Evolutionary conservation across 2,329 filamentous ascomycete species (phyloP), one percentile per base, ranked within the genome.

Genomic region (Ophiostoma himal-ulmi): DNA sequence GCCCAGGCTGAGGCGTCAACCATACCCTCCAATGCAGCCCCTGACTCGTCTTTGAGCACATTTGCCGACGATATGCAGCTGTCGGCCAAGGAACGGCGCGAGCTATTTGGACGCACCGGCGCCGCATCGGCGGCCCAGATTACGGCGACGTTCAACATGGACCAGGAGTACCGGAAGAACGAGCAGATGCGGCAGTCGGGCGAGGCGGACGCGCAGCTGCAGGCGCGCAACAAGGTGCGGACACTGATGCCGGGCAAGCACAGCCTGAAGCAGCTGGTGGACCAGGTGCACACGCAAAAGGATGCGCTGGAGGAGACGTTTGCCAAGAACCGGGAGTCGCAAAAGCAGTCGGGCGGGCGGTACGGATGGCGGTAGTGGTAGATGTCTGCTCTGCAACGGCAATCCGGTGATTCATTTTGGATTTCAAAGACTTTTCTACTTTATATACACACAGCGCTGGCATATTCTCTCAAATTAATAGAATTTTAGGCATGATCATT

Each of bases 241-340:
- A 83, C 89, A 2, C 90, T 97, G 77, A 89, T 92, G 34, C 91
- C 93, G 3, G 92, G 93, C 72, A 97, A 97, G 82, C 93, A 97
- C 80, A 96, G 87, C 76, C 83, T 98, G 78, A 89, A 90, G 77
- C 93, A 97, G 81, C 83, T 98, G 75, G 91, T 98, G 74, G 93
- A 88, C 79, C 91, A 91, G 72, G 94, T 92, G 36, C 88, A 88
- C 74, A 91, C 85, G 73, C 93, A 98, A 80, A 89, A 89, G 77
- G 93, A 96, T 13, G 93, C 93, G 2, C 81, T 97, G 74, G 93
- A 97, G 80, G 94, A 98, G 77, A 94, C 68, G 78, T 97, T 97
- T 82, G 93, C 93, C 26, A 83, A 89, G 74, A 92, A 93, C 6
- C 89, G 87, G 81, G 87, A 85, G 75, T 95, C 94, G 76, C 89